phyloP scores from a whole-genome alignment of 768 basidiomycete species.

The Phanerochaete sordida region DNA sequence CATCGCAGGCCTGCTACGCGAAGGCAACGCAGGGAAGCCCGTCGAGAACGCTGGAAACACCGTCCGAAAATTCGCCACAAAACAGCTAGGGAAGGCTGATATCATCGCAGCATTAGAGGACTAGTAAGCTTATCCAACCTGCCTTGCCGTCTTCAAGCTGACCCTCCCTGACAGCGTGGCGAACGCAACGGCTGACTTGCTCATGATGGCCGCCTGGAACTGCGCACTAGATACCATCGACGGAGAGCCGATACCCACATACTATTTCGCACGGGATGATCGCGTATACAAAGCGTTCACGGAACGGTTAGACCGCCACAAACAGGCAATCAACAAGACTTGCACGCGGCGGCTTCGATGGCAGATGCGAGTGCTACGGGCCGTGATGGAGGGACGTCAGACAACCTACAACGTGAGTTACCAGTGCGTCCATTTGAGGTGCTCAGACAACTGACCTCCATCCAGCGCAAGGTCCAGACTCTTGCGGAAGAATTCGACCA shows the following conservation, averaged over 20 bases:
- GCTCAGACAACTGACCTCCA: not conserved
- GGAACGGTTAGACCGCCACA: slow-evolving; percentile 36
- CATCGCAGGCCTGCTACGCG: slow-evolving; percentile 65
- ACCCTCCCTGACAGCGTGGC: slow-evolving; percentile 51
- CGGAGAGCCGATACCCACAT: slow-evolving; percentile 73
- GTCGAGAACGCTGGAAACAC: slow-evolving; percentile 70
- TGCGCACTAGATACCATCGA: slow-evolving; percentile 54
- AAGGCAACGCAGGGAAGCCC: slow-evolving; percentile 66
- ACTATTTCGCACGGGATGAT: slow-evolving; percentile 92
- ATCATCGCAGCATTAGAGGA: slow-evolving; percentile 83
- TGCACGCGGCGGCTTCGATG: slow-evolving; percentile 59
- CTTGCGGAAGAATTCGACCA: slow-evolving; percentile 63
- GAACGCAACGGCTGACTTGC: slow-evolving; percentile 83
- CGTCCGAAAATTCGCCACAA: slow-evolving; percentile 85
- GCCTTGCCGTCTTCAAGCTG: not conserved
- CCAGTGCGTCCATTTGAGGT: not conserved
- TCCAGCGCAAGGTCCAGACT: slow-evolving; percentile 60
- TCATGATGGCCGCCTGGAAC: slow-evolving; percentile 82
- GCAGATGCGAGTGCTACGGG: slow-evolving; percentile 64
- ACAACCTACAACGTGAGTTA: slow-evolving; percentile 60
- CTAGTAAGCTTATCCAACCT: slow-evolving; percentile 56
- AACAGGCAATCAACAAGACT: slow-evolving; percentile 40
- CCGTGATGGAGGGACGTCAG: slow-evolving; percentile 62
- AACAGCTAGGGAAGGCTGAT: slow-evolving; percentile 74
- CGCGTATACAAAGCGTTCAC: slow-evolving; percentile 72